Conservation (phyloP, 768 basidiomycete genomes). For the Tricholoma matsutake region DNA sequence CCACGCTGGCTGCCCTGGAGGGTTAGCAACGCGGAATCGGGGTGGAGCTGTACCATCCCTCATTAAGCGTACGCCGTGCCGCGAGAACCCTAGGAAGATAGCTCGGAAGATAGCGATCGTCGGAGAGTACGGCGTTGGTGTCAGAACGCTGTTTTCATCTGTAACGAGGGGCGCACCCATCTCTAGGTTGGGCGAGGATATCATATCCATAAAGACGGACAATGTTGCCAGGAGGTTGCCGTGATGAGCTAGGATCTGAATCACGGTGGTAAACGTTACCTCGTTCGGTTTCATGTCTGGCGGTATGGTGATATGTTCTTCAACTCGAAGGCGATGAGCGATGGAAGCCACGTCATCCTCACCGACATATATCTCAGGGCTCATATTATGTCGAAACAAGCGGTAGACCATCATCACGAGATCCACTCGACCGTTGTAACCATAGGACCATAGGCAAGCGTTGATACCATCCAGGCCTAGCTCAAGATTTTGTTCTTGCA, state of each 20-base stretch:
- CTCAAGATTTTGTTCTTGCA: constrained; percentile 47
- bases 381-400: constrained; percentile 52
- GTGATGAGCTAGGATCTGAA: constrained; percentile 69
- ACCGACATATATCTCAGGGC: constrained; percentile 31
- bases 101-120: constrained; percentile 60
- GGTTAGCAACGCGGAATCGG: constrained; percentile 3
- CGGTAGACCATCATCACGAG: constrained; percentile 62
- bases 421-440: constrained; percentile 47
- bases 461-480: constrained; percentile 69
- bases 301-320: constrained; percentile 46
- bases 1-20: constrained; percentile 41
- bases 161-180: constrained; percentile 27
- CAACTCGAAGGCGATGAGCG: constrained; percentile 34
- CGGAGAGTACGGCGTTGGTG: constrained; percentile 35
- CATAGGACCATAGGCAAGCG: constrained; percentile 68
- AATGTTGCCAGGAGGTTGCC: constrained; percentile 61
- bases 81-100: constrained; percentile 72
- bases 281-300: constrained; percentile 50
- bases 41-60: constrained; percentile 2
- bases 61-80: constrained; percentile 43
- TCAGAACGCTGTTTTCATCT: constrained; percentile 24
- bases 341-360: constrained; percentile 35
- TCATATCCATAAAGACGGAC: constrained; percentile 64
- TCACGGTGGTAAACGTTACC: constrained; percentile 63
- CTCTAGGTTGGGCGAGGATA: constrained; percentile 42